These are phyloP conservation scores for Rhynchosporium secalis DNA, from an alignment of 2,329 filamentous ascomycete species.

Conservation along the genomic window DNA sequence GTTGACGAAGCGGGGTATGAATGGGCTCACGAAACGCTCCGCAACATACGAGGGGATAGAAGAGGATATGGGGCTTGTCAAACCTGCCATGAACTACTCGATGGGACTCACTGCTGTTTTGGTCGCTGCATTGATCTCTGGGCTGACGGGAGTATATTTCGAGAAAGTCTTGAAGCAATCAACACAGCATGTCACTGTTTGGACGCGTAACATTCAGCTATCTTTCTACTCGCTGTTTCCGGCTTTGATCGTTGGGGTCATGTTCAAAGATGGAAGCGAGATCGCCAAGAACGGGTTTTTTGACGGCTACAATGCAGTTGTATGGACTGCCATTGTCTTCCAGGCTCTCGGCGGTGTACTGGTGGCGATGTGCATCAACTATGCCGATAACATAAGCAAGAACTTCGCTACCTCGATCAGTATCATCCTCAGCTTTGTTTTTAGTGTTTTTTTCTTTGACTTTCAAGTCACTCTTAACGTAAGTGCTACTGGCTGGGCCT, in stretches of 20 bases:
- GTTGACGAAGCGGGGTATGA: constrained; percentile 50
- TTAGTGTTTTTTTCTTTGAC: constrained; percentile 83
- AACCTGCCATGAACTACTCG: constrained; percentile 68
- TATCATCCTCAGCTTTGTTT: constrained; percentile 82
- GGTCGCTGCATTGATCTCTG: constrained; percentile 75
- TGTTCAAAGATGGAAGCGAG: constrained; percentile 82
- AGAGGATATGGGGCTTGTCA: constrained; percentile 54
- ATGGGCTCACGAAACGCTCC: constrained; percentile 60
- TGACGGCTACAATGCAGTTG: constrained; percentile 87
- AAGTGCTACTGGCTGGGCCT: constrained; percentile 43
- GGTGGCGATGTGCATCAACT: constrained; percentile 78
- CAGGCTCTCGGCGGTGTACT: constrained; percentile 84
- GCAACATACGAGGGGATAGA: constrained; percentile 90
- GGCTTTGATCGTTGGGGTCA: constrained; percentile 79
- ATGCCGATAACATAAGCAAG: constrained; percentile 87
- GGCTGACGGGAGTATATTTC: constrained; percentile 82
- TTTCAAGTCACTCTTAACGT: constrained; percentile 73
- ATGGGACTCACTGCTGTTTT: constrained; percentile 79
- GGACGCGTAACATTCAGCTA: constrained; percentile 93
- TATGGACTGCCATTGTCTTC: constrained; percentile 80
- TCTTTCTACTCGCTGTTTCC: constrained; percentile 94
- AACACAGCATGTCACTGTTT: constrained; percentile 73
- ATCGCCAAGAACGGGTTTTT: constrained; percentile 89
- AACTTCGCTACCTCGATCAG: constrained; percentile 93
- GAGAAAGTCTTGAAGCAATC: constrained; percentile 91